Percentiles rank a stretch among this genome's conserved stretches.
phyloP scores from a whole-genome alignment of 192 early-diverging fungal genomes.

The Podila epicladia region DNA sequence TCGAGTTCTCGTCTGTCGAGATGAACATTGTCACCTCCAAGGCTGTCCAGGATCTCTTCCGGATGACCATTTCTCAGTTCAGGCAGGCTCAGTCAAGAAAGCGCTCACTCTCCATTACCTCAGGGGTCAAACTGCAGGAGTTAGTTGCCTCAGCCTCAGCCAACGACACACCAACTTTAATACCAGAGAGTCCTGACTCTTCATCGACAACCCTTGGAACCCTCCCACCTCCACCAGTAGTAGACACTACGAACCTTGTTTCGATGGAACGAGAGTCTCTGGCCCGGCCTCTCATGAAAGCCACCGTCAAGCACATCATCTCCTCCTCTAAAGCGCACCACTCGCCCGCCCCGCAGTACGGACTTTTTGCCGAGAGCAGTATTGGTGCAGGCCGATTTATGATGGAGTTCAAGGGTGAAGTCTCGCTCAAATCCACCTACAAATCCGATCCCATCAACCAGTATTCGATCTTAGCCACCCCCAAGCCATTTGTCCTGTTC shows the following conservation, averaged over 20 bases:
- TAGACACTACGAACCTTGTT: slow-evolving; percentile 36
- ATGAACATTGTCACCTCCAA: slow-evolving; percentile 55
- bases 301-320: slow-evolving; percentile 49
- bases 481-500: slow-evolving; percentile 71
- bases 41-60: slow-evolving; percentile 52
- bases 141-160: slow-evolving; percentile 22
- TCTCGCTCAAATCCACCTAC: slow-evolving; percentile 72
- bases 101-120: slow-evolving; percentile 50
- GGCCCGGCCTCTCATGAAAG: slow-evolving; percentile 53
- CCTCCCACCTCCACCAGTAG: slow-evolving; percentile 28
- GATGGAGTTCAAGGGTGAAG: slow-evolving; percentile 82
- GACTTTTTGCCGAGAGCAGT: slow-evolving; percentile 68
- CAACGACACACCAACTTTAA: slow-evolving; percentile 5
- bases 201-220: slow-evolving; percentile 9
- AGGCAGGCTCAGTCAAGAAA: slow-evolving; percentile 53
- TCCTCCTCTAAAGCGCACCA: slow-evolving; percentile 24
- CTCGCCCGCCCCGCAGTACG: slow-evolving; percentile 55
- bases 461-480: slow-evolving; percentile 71
- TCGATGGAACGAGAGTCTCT: slow-evolving; percentile 55
- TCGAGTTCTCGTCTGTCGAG: slow-evolving; percentile 45
- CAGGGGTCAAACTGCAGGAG: slow-evolving; percentile 38
- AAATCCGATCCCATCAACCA: slow-evolving; percentile 72
- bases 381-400: slow-evolving; percentile 68
- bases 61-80: slow-evolving; percentile 46
- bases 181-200: slow-evolving; percentile 17